A percentile compares a stretch with the other conserved stretches of the same genome.
These are phyloP conservation scores for Triticum monococcum DNA, from an alignment of 176 grass and related monocot species.

Conservation along the genomic window DNA sequence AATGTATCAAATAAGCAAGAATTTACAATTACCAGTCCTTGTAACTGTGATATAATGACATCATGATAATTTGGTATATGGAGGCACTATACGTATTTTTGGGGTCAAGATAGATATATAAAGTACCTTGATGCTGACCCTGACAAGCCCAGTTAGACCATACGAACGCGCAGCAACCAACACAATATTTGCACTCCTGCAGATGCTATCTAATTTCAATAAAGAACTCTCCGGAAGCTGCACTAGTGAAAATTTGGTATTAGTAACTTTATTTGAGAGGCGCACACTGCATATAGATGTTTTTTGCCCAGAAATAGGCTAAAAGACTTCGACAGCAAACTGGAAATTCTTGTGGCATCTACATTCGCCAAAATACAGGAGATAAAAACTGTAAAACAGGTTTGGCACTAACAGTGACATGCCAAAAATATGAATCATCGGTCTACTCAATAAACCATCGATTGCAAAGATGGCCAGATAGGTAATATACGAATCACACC, in stretches of 20 bases:
- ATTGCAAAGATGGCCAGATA: not conserved
- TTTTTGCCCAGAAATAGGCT: not conserved
- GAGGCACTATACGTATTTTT: not conserved
- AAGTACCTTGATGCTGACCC: conserved; percentile 88
- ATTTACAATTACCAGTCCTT: not conserved
- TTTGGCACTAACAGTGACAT: not conserved
- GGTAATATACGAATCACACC: not conserved
- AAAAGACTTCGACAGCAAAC: conserved; percentile 5
- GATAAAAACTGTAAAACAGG: not conserved
- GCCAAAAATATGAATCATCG: conserved; percentile 7
- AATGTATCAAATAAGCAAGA: not conserved
- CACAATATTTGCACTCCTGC: conserved; percentile 67
- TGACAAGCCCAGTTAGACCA: conserved; percentile 88
- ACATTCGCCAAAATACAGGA: not conserved
- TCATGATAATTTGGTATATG: conserved; percentile 22
- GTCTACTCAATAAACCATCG: not conserved
- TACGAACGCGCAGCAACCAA: conserved; percentile 90
- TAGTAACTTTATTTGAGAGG: conserved; percentile 11
- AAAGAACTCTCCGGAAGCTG: conserved; percentile 78
- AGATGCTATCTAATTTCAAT: conserved; percentile 86
- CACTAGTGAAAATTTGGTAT: conserved; percentile 15
- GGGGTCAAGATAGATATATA: not conserved
- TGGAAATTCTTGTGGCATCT: not conserved
- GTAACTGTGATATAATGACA: not conserved
- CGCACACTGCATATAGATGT: not conserved